A percentile compares a stretch with the other conserved stretches of the same genome.
phyloP scores from a whole-genome alignment of 108 stramenopile species.

The Conticribra guillardii region DNA sequence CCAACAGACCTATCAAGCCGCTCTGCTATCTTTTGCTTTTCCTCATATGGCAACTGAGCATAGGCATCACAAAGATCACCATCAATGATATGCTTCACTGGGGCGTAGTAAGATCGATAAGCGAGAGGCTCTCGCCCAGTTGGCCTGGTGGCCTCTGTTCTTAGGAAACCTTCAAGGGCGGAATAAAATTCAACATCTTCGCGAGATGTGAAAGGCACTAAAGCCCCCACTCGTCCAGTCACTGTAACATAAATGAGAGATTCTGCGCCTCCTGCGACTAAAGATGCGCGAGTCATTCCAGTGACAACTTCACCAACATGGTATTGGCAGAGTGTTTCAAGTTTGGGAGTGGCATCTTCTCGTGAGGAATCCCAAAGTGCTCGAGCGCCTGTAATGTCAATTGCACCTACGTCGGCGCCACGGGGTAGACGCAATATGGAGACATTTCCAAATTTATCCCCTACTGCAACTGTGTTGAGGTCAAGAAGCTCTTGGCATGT shows the following conservation, averaged over 20 bases:
- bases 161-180: constrained; percentile 88
- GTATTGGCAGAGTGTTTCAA: constrained; percentile 85
- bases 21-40: constrained; percentile 88
- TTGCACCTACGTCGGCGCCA: constrained; percentile 74
- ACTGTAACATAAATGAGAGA: constrained; percentile 93
- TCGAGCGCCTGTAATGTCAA: constrained; percentile 76
- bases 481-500: constrained; percentile 92
- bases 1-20: constrained; percentile 90
- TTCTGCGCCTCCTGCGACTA: constrained; percentile 90
- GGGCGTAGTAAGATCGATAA: constrained; percentile 94
- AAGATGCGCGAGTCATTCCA: constrained; percentile 84
- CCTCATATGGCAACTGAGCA: constrained; percentile 65
- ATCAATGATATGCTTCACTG: constrained; percentile 93
- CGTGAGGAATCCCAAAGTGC: constrained; percentile 77
- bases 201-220: constrained; percentile 91
- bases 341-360: constrained; percentile 77
- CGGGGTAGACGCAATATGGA: constrained; percentile 89
- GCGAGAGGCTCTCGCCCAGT: constrained; percentile 94
- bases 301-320: constrained; percentile 96
- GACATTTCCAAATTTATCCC: constrained; percentile 97
- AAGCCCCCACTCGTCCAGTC: constrained; percentile 91
- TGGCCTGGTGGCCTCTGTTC: constrained; percentile 76
- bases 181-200: constrained; percentile 96
- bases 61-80: constrained; percentile 97
- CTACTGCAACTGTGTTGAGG: constrained; percentile 95